Conservation (phyloP, 331 rosid species). For the Telfairia occidentalis region DNA sequence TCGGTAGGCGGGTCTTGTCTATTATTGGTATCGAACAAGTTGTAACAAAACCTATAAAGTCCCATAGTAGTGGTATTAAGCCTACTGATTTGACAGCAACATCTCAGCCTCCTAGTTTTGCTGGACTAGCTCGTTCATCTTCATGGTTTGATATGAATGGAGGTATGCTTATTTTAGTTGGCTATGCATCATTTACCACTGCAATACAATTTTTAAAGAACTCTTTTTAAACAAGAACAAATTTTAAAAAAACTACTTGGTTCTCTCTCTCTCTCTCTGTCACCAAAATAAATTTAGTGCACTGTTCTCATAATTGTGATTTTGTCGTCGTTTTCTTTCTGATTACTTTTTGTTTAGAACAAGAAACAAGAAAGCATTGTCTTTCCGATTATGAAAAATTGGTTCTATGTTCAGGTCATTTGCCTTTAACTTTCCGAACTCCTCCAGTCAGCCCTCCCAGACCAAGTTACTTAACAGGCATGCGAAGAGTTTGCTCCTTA, state of each 20-base stretch:
- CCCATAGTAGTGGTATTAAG: constrained; percentile 26
- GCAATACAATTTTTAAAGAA: not conserved
- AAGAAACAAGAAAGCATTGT: no score
- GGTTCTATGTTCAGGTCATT: constrained; percentile 42
- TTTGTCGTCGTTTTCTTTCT: not conserved
- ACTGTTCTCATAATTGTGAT: not conserved
- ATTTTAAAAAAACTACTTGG: no score
- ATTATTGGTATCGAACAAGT: constrained; percentile 93
- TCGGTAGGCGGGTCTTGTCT: constrained; percentile 82
- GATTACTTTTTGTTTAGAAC: no score
- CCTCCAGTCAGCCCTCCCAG: constrained; percentile 99
- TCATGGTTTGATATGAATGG: constrained; percentile 97
- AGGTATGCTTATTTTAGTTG: constrained; percentile 30
- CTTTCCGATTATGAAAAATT: not conserved
- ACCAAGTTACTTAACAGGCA: constrained; percentile 65
- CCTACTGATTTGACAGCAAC: constrained; percentile 36
- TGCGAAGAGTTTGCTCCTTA: constrained; percentile 87
- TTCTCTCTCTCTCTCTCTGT: not conserved
- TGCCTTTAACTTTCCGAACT: constrained; percentile 84
- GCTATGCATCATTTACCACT: not conserved
- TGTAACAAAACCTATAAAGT: constrained; percentile 63
- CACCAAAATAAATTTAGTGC: not conserved
- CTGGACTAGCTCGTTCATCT: constrained; percentile 81
- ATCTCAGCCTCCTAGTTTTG: constrained; percentile 32
- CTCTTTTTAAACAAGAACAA: no score